Conservation (phyloP, 2,329 filamentous ascomycete species). For the Cercospora sp. region DNA sequence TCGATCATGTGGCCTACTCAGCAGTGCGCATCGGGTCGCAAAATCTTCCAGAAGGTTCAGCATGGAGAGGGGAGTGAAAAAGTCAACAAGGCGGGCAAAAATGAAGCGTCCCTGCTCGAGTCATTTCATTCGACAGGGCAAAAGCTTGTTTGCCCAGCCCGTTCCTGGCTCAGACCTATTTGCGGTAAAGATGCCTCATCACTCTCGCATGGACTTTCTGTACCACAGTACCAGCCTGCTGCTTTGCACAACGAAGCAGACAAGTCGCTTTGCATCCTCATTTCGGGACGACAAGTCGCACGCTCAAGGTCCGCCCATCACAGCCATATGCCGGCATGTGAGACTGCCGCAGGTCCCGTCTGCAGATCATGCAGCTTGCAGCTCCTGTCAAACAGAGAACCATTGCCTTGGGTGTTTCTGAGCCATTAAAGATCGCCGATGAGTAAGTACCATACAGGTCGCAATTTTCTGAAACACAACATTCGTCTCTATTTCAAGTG, state of each 20-base stretch:
- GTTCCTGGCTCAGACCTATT: neutral
- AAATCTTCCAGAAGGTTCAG: neutral
- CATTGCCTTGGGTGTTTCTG: neutral
- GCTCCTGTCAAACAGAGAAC: constrained; percentile 3
- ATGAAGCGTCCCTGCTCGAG: neutral
- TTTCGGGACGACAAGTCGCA: neutral
- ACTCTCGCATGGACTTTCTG: neutral
- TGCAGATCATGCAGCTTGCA: constrained; percentile 5
- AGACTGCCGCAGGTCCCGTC: constrained; percentile 1
- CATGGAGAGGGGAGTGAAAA: constrained; percentile 3
- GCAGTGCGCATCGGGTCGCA: neutral
- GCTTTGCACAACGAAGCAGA: neutral
- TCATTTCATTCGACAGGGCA: constrained; percentile 4
- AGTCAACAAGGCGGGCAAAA: neutral
- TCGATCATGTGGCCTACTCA: neutral
- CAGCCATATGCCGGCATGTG: neutral
- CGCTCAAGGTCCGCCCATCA: neutral
- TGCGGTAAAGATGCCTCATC: neutral
- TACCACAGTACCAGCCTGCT: neutral
- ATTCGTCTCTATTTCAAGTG: neutral
- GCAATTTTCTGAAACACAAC: constrained; percentile 10
- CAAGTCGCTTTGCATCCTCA: neutral
- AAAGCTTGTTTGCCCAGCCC: constrained; percentile 4
- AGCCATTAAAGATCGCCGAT: neutral
- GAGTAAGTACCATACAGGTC: constrained; percentile 1